Base-by-base conservation (phyloP, 805 yeast genomes). In the Ogataea neopini region DNA sequence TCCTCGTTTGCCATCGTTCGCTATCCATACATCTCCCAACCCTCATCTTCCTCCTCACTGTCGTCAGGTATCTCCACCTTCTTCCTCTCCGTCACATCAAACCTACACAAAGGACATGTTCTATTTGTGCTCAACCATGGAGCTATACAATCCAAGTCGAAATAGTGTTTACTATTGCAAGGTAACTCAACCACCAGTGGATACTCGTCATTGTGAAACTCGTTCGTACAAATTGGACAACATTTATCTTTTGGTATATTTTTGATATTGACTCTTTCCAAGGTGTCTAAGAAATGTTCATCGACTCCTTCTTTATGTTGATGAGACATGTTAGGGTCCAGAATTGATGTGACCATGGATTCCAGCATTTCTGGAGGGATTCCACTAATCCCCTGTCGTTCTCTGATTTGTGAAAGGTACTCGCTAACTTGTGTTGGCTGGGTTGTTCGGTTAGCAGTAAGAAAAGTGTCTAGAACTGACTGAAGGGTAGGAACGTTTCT, bases 101-200 rank as follows among this genome's bases (percentile, higher is more conserved):
- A 80, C 53, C 98, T 74, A 62, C 97, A 92, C 58, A 92, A 66
- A 0, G 98, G 98, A 61, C 98, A 91, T 0, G 88, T 84, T 1
- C 77, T 70, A 56, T 85, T 81, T 43, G 81, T 71, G 52, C 80
- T 79, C 44, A 92, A 72, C 98, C 98, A 91, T 0, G 96, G 94
- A 0, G 86, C 84, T 32, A 92, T 82, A 63, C 97, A 91, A 56
- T 92, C 97, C 53, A 90, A 71, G 62, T 91, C 98, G 66, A 87
- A 91, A 35, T 75, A 75, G 64, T 91, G 98, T 30, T 72, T 75
- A 6, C 68, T 62, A 33, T 74, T 72, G 66, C 98, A 91, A 3
- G 84, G 84, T 20, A 91, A 72, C 55, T 76, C 72, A 14, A 89
- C 96, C 10, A 91, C 81, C 40, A 91, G 69, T 2, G 97, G 96